A percentile compares a stretch with the other conserved stretches of the same genome.
phyloP scores from a whole-genome alignment of 148 eudicot genomes.

The Rhododendron vialii region DNA sequence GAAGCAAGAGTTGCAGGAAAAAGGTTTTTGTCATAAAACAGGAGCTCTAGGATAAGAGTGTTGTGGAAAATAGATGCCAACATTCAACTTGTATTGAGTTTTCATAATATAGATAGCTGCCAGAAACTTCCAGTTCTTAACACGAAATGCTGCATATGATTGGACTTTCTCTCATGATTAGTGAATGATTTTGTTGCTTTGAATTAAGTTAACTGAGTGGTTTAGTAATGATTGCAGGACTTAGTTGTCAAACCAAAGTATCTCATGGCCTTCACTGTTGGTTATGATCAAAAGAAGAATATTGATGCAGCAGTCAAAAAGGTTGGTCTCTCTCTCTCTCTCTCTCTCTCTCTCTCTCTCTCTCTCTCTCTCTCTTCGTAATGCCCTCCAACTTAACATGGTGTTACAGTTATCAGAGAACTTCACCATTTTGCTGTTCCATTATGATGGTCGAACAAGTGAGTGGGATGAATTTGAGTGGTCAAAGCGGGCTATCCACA shows the following conservation, averaged over 20 bases:
- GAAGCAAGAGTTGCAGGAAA: not conserved
- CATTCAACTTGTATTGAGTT: not conserved
- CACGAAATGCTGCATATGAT: not conserved
- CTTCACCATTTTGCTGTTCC: conserved; percentile 76
- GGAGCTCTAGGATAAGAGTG: not conserved
- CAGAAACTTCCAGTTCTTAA: not conserved
- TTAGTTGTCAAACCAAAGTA: conserved; percentile 51
- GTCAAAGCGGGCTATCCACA: conserved; percentile 77
- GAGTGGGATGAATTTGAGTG: conserved; percentile 90
- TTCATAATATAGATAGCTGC: not conserved
- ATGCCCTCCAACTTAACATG: not conserved
- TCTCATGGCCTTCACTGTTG: conserved; percentile 78
- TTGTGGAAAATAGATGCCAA: not conserved
- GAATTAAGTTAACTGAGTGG: not conserved
- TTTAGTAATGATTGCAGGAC: conserved; percentile 41
- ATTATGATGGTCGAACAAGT: conserved; percentile 65
- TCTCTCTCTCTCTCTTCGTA: not conserved
- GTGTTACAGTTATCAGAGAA: conserved; percentile 65
- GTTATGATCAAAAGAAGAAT: conserved; percentile 50
- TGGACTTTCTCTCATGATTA: not conserved
- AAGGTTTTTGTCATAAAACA: not conserved
- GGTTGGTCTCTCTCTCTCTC: conserved; percentile 27
- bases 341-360: conserved; percentile 7
- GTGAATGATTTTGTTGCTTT: not conserved
- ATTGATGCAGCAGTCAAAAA: conserved; percentile 69